Evolutionary conservation across 257 asterid genomes (phyloP).

Genomic region (Penstemon eatonii): DNA sequence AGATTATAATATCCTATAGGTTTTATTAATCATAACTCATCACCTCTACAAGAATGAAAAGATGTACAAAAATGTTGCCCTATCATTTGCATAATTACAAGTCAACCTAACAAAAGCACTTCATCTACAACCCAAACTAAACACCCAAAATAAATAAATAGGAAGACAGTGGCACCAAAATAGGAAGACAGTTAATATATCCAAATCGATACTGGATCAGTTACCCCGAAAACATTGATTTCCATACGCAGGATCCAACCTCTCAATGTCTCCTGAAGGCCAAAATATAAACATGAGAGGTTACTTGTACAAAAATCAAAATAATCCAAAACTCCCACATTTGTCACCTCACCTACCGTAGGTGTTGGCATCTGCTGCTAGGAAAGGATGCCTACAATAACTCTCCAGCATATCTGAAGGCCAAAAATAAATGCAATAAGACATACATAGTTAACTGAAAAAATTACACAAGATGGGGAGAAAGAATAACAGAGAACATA

Average conservation of each 20-base stretch:
- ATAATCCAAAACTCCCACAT: constrained; percentile 4
- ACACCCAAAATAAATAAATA: neutral
- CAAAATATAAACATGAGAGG: neutral
- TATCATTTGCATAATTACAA: neutral
- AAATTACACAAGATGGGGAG: neutral
- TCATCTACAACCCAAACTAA: neutral
- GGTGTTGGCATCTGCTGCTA: constrained; percentile 38
- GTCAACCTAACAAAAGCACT: neutral
- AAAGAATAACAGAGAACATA: constrained; percentile 32
- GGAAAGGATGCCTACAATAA: constrained; percentile 40
- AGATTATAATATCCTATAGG: neutral
- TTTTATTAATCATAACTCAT: neutral
- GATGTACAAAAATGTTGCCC: neutral
- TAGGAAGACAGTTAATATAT: neutral
- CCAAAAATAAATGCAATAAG: neutral
- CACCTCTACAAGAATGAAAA: neutral
- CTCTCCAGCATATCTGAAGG: constrained; percentile 46
- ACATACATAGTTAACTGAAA: neutral
- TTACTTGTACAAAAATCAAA: neutral
- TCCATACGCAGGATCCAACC: neutral
- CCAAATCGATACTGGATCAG: neutral
- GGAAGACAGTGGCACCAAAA: neutral
- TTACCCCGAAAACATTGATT: neutral
- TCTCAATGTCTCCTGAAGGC: neutral
- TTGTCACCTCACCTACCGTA: constrained; percentile 41